phyloP scores from a whole-genome alignment of 2,329 filamentous ascomycete species.

The Helotiales sp. region DNA sequence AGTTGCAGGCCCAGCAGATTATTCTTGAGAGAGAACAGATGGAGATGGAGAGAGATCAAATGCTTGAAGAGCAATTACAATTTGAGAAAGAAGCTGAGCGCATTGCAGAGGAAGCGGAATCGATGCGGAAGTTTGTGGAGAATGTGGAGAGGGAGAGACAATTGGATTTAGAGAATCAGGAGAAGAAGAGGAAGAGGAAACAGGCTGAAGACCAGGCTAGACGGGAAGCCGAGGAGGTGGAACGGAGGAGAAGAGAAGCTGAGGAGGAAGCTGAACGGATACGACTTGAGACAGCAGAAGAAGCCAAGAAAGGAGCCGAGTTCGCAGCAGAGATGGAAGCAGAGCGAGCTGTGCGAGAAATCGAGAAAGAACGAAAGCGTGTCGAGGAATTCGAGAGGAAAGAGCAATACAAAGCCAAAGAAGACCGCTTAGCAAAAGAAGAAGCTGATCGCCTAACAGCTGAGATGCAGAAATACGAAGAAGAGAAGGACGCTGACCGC shows the following conservation, averaged over 20 bases:
- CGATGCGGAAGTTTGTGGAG: constrained; percentile 12
- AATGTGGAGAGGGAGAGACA: constrained; percentile 10
- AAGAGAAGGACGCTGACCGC: constrained; percentile 6
- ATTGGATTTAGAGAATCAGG: constrained; percentile 13
- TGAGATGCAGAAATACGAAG: constrained; percentile 13
- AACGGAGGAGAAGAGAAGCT: constrained; percentile 8
- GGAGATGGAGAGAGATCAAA: constrained; percentile 12
- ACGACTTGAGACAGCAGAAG: constrained; percentile 2
- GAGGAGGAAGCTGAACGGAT: constrained; percentile 10
- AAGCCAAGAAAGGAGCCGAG: neutral
- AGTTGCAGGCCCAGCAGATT: constrained; percentile 13
- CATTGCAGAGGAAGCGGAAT: constrained; percentile 17
- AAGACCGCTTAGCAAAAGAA: constrained; percentile 10
- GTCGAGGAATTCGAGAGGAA: neutral
- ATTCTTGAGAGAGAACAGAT: constrained; percentile 15
- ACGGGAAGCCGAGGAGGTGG: neutral
- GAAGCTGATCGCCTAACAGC: constrained; percentile 15
- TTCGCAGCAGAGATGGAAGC: neutral
- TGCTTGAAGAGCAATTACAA: constrained; percentile 6
- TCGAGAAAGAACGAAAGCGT: constrained; percentile 3
- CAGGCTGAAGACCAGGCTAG: constrained; percentile 12
- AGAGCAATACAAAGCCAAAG: neutral
- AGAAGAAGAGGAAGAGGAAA: constrained; percentile 11
- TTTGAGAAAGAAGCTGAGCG: constrained; percentile 14
- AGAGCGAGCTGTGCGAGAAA: constrained; percentile 6